Evolutionary conservation across 2,329 filamentous ascomycete species (phyloP).

Genomic region (Colletotrichum sp.): DNA sequence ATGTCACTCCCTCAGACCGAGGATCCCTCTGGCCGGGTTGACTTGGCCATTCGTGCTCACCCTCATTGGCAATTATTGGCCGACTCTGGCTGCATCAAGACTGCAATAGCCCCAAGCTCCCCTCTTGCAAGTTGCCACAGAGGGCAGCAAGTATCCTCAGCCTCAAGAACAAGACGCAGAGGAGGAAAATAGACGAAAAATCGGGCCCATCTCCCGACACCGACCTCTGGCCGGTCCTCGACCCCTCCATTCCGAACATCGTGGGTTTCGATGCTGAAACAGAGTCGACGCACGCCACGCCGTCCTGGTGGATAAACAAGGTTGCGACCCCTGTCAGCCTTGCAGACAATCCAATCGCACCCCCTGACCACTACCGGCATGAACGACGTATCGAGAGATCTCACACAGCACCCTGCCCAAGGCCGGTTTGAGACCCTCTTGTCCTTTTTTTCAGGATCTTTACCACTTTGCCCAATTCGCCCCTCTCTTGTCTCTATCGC

Average conservation of each 20-base stretch:
- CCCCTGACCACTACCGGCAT: constrained; percentile 26
- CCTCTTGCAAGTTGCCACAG: background rate
- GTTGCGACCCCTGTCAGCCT: constrained; percentile 34
- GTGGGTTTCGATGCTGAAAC: constrained; percentile 53
- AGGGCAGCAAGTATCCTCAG: too few relatives aligned
- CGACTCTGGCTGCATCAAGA: background rate
- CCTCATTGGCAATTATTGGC: too few relatives aligned
- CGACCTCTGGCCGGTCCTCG: background rate
- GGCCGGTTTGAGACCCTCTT: constrained; percentile 33
- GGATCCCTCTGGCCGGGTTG: background rate
- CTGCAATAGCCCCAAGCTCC: too few relatives aligned
- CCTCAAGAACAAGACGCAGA: background rate
- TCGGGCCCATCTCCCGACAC: background rate
- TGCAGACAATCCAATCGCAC: constrained; percentile 35
- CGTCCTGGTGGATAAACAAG: constrained; percentile 20
- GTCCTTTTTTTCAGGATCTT: constrained; percentile 4
- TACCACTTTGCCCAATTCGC: background rate
- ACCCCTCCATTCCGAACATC: constrained; percentile 41
- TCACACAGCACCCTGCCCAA: constrained; percentile 28
- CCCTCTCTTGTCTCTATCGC: background rate
- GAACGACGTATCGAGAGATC: constrained; percentile 29
- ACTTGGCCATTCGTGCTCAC: background rate
- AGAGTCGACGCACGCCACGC: constrained; percentile 29
- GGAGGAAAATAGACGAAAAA: background rate
- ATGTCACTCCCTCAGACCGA: background rate